Evolutionary conservation across 2,329 filamentous ascomycete species (phyloP).

Genomic region (Metarhizium guizhouense): DNA sequence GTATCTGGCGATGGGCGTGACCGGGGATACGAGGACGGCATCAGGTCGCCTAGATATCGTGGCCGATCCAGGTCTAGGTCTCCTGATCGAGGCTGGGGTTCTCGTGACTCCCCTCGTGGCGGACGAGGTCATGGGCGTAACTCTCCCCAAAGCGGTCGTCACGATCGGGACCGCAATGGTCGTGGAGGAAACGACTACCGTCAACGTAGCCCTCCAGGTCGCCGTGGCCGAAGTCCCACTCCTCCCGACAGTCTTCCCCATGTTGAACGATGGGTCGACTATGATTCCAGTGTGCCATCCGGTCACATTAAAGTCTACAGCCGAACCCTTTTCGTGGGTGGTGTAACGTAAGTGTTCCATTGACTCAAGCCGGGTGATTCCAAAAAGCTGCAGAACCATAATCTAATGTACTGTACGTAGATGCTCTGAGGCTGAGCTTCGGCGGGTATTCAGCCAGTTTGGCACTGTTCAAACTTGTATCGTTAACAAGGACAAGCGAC

Average conservation of each 20-base stretch:
- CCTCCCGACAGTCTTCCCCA: slow-evolving; percentile 31
- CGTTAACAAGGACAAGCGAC: slow-evolving; percentile 94
- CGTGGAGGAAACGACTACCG: slow-evolving; percentile 64
- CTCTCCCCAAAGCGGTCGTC: slow-evolving; percentile 35
- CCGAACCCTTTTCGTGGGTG: slow-evolving; percentile 91
- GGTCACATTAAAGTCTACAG: slow-evolving; percentile 88
- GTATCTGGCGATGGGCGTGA: slow-evolving; percentile 44
- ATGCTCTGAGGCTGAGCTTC: slow-evolving; percentile 72
- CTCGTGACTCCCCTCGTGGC: slow-evolving; percentile 54
- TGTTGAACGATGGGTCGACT: slow-evolving; percentile 64
- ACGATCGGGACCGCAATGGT: slow-evolving; percentile 41
- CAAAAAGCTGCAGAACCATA: not conserved
- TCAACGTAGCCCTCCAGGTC: slow-evolving; percentile 73
- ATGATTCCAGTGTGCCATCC: slow-evolving; percentile 63
- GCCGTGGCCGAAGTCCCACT: slow-evolving; percentile 56
- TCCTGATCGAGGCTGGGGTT: slow-evolving; percentile 64
- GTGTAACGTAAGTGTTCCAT: slow-evolving; percentile 63
- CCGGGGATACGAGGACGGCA: slow-evolving; percentile 43
- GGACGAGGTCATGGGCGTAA: slow-evolving; percentile 62
- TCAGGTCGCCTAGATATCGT: slow-evolving; percentile 52
- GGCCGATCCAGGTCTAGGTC: slow-evolving; percentile 70
- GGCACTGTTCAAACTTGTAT: slow-evolving; percentile 95
- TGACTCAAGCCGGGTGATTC: not conserved
- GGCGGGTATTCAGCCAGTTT: slow-evolving; percentile 69
- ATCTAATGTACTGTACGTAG: slow-evolving; percentile 25